These are phyloP conservation scores for Blastocrithidia nonstop DNA, from an alignment of 208 protist species.

Conservation along the genomic window DNA sequence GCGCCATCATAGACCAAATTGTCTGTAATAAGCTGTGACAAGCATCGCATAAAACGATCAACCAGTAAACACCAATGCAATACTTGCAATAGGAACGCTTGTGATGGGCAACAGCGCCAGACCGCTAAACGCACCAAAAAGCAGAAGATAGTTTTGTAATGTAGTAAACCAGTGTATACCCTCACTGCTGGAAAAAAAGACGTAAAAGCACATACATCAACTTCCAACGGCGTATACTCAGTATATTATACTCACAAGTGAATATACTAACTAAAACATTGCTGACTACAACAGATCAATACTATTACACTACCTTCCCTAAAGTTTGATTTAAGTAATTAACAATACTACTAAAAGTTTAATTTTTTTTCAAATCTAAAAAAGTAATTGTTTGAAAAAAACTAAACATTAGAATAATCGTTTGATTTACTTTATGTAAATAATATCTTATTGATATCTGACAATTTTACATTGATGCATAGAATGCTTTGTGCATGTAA, in stretches of 20 bases:
- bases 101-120: slow-evolving; percentile 25
- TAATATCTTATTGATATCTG: too few species aligned
- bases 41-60: slow-evolving; percentile 74
- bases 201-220: slow-evolving; percentile 85
- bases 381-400: too few species aligned
- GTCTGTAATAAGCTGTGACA: slow-evolving; percentile 55
- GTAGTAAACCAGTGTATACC: slow-evolving; percentile 65
- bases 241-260: slow-evolving; percentile 9
- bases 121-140: slow-evolving; percentile 38
- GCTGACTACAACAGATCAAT: too few species aligned
- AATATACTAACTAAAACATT: too few species aligned
- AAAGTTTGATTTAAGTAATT: too few species aligned
- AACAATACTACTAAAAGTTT: too few species aligned
- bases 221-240: slow-evolving; percentile 65
- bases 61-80: slow-evolving; percentile 41
- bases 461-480: too few species aligned
- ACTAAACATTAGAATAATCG: too few species aligned
- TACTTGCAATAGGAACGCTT: slow-evolving; percentile 25
- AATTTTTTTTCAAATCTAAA: too few species aligned
- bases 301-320: too few species aligned
- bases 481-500: too few species aligned
- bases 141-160: slow-evolving; percentile 60
- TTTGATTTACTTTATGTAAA: too few species aligned
- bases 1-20: slow-evolving; percentile 39
- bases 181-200: slow-evolving; percentile 71